Conservation (phyloP, 768 basidiomycete genomes). For the Serendipita sp. region DNA sequence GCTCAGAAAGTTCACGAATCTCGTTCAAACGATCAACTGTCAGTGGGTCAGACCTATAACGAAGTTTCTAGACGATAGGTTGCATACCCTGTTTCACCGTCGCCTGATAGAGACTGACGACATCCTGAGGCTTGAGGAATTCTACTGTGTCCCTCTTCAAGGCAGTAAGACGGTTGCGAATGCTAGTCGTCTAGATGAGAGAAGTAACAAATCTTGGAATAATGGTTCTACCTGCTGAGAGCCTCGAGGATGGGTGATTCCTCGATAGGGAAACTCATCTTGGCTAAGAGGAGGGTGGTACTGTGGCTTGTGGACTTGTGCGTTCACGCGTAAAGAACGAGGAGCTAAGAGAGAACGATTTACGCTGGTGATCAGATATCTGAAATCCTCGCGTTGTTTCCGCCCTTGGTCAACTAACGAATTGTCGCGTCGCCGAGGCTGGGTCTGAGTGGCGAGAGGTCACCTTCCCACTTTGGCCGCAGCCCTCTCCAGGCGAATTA, state of each 20-base stretch:
- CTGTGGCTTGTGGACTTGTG: constrained; percentile 62
- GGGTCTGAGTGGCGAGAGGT: not conserved
- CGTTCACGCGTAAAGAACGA: constrained; percentile 76
- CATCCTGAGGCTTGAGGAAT: constrained; percentile 86
- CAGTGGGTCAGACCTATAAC: constrained; percentile 7
- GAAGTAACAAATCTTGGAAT: constrained; percentile 14
- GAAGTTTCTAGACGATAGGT: not conserved
- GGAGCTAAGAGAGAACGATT: constrained; percentile 65
- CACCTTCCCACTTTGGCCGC: not conserved
- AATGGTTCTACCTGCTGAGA: constrained; percentile 56
- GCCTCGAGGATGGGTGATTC: constrained; percentile 90
- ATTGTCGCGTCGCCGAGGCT: not conserved
- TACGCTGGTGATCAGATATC: constrained; percentile 51
- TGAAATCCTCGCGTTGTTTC: constrained; percentile 75
- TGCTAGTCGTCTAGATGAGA: constrained; percentile 29
- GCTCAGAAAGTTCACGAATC: constrained; percentile 60
- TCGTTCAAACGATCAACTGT: constrained; percentile 82
- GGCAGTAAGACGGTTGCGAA: constrained; percentile 85
- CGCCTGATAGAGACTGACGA: constrained; percentile 78
- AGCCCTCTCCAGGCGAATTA: not conserved
- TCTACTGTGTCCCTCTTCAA: constrained; percentile 86
- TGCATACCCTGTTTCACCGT: constrained; percentile 80
- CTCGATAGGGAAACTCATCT: constrained; percentile 18
- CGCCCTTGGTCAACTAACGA: constrained; percentile 32
- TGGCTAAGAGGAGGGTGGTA: not conserved